Evolutionary conservation across 805 yeast species (phyloP).

Genomic region (Cyberlindnera misumaiensis): DNA sequence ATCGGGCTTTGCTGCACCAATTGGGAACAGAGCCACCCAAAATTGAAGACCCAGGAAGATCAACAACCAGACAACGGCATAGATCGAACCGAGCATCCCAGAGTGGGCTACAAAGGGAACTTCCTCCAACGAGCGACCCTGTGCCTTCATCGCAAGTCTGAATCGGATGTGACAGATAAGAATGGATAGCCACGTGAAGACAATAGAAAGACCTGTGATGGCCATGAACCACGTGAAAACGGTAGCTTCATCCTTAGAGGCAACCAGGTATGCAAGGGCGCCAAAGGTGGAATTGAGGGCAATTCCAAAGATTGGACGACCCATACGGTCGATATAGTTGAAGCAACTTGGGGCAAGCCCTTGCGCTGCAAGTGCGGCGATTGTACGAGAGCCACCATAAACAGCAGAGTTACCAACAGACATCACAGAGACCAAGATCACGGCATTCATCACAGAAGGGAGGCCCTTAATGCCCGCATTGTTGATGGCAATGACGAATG

Average conservation of each 20-base stretch:
- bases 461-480: constrained; percentile 30
- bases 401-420: constrained; percentile 49
- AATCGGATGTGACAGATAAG: constrained; percentile 38
- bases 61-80: constrained; percentile 30
- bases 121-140: constrained; percentile 35
- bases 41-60: constrained; percentile 38
- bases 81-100: constrained; percentile 37
- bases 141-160: constrained; percentile 37
- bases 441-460: constrained; percentile 35
- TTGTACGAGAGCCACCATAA: constrained; percentile 50
- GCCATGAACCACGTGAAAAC: constrained; percentile 44
- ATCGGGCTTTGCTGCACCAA: constrained; percentile 27
- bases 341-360: constrained; percentile 37
- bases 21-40: constrained; percentile 42
- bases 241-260: constrained; percentile 32
- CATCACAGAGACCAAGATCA: constrained; percentile 33
- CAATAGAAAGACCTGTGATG: constrained; percentile 40
- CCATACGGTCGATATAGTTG: constrained; percentile 41
- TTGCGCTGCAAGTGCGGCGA: constrained; percentile 39
- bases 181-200: constrained; percentile 46
- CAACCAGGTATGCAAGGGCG: constrained; percentile 38
- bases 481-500: constrained; percentile 41
- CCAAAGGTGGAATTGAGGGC: constrained; percentile 34
- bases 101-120: constrained; percentile 36
- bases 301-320: constrained; percentile 44